These are phyloP conservation scores for Cyclotella kingstonii DNA, from an alignment of 108 stramenopile species.

Conservation along the genomic window DNA sequence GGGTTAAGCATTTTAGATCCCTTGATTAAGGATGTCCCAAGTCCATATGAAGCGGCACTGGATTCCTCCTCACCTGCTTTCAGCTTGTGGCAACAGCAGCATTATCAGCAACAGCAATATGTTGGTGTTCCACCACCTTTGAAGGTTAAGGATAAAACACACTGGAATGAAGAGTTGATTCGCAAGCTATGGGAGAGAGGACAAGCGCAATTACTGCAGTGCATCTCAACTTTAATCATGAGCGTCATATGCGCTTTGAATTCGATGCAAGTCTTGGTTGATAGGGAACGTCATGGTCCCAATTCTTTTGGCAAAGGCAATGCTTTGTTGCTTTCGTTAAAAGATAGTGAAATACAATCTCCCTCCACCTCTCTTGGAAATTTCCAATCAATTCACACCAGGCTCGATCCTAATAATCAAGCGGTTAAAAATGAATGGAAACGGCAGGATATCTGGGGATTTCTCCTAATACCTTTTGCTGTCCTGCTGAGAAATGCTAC, in stretches of 20 bases:
- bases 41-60: constrained; percentile 36
- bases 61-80: constrained; percentile 4
- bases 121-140: constrained; percentile 23
- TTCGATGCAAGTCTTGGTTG: constrained; percentile 48
- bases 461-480: constrained; percentile 63
- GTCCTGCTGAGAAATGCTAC: constrained; percentile 55
- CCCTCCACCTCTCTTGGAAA: constrained; percentile 4
- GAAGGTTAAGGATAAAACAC: constrained; percentile 49
- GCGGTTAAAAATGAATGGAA: constrained; percentile 50
- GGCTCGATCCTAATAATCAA: constrained; percentile 44
- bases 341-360: constrained; percentile 1
- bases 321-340: constrained; percentile 50
- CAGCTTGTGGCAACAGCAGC: constrained; percentile 16
- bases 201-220: constrained; percentile 59
- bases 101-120: constrained; percentile 14
- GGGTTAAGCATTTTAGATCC: constrained; percentile 64
- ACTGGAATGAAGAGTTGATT: constrained; percentile 72
- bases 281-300: constrained; percentile 55
- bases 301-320: constrained; percentile 71
- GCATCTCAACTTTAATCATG: constrained; percentile 52
- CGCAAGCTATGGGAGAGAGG: constrained; percentile 47
- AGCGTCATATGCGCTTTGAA: constrained; percentile 67
- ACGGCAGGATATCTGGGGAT: constrained; percentile 68
- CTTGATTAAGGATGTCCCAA: constrained; percentile 57
- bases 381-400: constrained; percentile 47